Evolutionary conservation across 2,329 filamentous ascomycete species (phyloP), one percentile per base, ranked within the genome.

Genomic region (Keithomyces neogunnii): DNA sequence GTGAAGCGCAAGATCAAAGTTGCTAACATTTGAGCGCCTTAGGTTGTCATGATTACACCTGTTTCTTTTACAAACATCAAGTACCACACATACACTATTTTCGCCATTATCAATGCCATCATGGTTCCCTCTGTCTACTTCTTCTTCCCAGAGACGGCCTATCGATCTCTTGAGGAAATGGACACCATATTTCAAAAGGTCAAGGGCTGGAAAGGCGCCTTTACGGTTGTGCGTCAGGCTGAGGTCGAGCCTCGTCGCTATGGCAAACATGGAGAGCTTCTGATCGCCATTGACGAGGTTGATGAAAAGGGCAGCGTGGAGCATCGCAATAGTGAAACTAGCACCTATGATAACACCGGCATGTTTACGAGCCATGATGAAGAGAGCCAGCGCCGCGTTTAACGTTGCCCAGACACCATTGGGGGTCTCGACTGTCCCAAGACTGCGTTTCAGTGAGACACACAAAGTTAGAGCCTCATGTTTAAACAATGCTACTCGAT

Each of bases 131-230:
- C 66, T 3, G 70, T 81, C 29, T 83, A 80, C 63, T 78, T 80
- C 65, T 82, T 82, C 70, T 84, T 80, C 65, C 82, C 82, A 0
- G 82, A 85, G 65, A 85, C 82, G 8, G 78, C 78, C 1, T 80
- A 80, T 60, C 73, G 82, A 40, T 80, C 76, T 2, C 74, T 86
- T 26, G 82, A 86, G 63, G 82, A 85, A 61, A 85, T 86, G 77
- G 82, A 85, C 58, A 68, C 66, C 57, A 83, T 85, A 59, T 84
- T 84, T 67, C 73, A 76, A 56, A 80, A 81, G 60, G 75, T 77
- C 1, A 67, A 68, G 28, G 77, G 77, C 3, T 60, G 63, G 49
- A 55, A 55, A 28, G 69, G 63, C 30, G 66, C 63, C 19, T 62
- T 72, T 10, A 56, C 59, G 13, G 64, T 73, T 4, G 65, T 73